Conservation (phyloP, 768 basidiomycete species). For the Dentipellis sp. region DNA sequence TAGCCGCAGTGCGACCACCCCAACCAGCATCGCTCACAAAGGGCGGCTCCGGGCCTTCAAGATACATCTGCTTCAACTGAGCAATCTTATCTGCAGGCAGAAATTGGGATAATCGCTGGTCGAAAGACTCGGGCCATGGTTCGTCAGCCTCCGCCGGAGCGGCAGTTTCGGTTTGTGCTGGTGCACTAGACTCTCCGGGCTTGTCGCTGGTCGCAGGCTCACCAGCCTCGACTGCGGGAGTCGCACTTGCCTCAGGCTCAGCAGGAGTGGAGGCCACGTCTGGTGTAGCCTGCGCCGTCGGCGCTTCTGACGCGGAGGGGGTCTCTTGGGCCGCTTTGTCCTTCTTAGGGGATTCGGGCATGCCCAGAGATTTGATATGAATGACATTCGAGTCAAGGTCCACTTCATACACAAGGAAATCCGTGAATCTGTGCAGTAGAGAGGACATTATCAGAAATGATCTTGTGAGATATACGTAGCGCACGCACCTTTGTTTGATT, state of each 20-base stretch:
- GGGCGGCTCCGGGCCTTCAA: conserved; percentile 78
- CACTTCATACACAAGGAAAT: conserved; percentile 93
- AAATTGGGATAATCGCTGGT: conserved; percentile 46
- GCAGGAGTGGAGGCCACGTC: conserved; percentile 12
- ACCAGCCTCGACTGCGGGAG: conserved; percentile 6
- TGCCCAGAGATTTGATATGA: conserved; percentile 69
- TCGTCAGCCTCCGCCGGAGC: conserved; percentile 19
- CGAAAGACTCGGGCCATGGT: conserved; percentile 62
- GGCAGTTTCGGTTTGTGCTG: neutral
- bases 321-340: conserved; percentile 21
- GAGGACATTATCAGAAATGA: conserved; percentile 5
- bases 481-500: conserved; percentile 86
- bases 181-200: neutral
- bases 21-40: conserved; percentile 69
- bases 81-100: conserved; percentile 51
- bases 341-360: conserved; percentile 50
- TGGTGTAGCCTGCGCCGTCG: neutral
- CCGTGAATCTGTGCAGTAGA: conserved; percentile 66
- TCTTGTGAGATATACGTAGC: neutral
- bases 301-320: conserved; percentile 1
- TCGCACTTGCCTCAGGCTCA: conserved; percentile 9
- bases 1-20: conserved; percentile 39
- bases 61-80: conserved; percentile 61
- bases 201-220: neutral
- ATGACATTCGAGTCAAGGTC: conserved; percentile 72